These are phyloP conservation scores for Eucalyptus pauciflora DNA, from an alignment of 345 rosid species.

Conservation along the genomic window DNA sequence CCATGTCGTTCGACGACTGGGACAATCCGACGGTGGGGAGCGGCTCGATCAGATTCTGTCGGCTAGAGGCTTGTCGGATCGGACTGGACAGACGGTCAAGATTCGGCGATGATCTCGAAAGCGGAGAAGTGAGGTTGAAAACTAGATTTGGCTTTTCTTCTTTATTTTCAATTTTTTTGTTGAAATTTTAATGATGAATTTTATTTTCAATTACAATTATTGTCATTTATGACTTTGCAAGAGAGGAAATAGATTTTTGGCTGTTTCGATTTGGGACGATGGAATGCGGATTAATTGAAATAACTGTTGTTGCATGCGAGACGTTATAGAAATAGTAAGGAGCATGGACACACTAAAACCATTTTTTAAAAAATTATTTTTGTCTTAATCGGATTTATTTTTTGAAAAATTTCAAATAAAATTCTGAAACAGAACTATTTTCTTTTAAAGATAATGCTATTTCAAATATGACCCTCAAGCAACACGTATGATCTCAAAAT, in stretches of 20 bases:
- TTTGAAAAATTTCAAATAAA: no score
- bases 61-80: neutral
- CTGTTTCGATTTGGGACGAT: neutral
- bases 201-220: neutral
- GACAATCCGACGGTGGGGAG: constrained; percentile 30
- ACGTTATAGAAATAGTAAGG: no score
- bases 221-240: neutral
- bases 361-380: no score
- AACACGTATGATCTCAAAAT: neutral
- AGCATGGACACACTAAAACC: neutral
- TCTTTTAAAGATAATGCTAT: no score
- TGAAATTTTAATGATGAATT: neutral
- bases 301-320: rapidly evolving
- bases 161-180: no score
- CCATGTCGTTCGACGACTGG: neutral
- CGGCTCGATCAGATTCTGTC: neutral
- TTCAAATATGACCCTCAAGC: no score
- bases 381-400: no score
- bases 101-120: neutral
- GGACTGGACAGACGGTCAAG: neutral
- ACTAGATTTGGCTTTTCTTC: no score
- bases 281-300: no score
- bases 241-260: neutral
- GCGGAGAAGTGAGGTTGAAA: neutral
- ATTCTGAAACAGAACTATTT: no score